Evolutionary conservation across 306 rosid species (phyloP).

Genomic region (Gillenia trifoliata): DNA sequence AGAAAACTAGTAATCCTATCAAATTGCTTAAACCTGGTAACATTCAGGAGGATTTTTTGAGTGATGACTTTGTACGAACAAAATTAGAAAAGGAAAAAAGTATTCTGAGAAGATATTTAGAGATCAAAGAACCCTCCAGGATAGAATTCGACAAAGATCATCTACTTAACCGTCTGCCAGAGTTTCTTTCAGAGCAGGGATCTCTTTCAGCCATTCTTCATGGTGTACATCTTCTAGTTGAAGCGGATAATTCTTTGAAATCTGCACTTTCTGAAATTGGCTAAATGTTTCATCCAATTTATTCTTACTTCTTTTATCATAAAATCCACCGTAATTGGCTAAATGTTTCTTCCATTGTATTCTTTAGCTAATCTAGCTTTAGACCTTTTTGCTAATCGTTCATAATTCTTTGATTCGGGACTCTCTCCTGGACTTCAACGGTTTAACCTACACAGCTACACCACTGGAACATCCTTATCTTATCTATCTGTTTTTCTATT

Average conservation of each 20-base stretch:
- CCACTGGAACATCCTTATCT: no score
- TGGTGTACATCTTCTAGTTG: constrained; percentile 64
- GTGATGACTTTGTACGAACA: constrained; percentile 72
- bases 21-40: constrained; percentile 86
- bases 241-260: constrained; percentile 64
- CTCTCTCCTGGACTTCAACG: no score
- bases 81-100: constrained; percentile 75
- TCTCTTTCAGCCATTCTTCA: constrained; percentile 59
- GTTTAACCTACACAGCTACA: no score
- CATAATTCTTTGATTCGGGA: no score
- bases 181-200: constrained; percentile 53
- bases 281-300: no score
- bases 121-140: constrained; percentile 64
- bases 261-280: constrained; percentile 53
- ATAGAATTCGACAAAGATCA: constrained; percentile 78
- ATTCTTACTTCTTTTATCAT: no score
- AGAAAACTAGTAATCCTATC: constrained; percentile 74
- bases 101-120: constrained; percentile 64
- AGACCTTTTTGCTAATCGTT: no score
- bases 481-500: no score
- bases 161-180: constrained; percentile 59
- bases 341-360: no score
- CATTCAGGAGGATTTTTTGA: constrained; percentile 65
- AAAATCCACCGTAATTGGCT: no score
- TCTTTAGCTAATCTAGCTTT: no score